phyloP scores from a whole-genome alignment of 768 basidiomycete species.

The Collybia mongolica region DNA sequence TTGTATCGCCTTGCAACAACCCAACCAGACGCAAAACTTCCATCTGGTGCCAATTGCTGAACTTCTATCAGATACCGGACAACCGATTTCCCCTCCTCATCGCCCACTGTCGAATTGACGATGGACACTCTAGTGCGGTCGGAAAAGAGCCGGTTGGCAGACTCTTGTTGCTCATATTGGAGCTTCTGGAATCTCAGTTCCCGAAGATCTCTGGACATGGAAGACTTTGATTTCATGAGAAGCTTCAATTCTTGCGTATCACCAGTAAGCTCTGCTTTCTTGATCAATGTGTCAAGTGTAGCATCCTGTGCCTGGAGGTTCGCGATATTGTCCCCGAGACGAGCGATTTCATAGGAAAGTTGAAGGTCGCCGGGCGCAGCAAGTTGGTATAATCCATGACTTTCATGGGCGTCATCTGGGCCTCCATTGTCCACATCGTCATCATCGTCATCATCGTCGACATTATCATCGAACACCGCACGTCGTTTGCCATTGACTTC shows the following conservation, averaged over 20 bases:
- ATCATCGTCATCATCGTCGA: conserved; percentile 44
- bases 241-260: conserved; percentile 84
- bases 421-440: conserved; percentile 41
- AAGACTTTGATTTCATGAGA: conserved; percentile 76
- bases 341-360: conserved; percentile 80
- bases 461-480: conserved; percentile 31
- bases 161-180: conserved; percentile 93
- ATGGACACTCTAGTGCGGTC: conserved; percentile 85
- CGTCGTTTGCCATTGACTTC: conserved; percentile 21
- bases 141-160: conserved; percentile 83
- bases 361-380: conserved; percentile 90
- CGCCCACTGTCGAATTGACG: conserved; percentile 76
- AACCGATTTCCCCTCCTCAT: conserved; percentile 86
- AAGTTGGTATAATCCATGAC: conserved; percentile 60
- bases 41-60: conserved; percentile 81
- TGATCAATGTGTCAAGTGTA: conserved; percentile 85
- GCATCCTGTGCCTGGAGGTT: conserved; percentile 79
- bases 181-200: conserved; percentile 86
- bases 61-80: conserved; percentile 92
- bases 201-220: conserved; percentile 79
- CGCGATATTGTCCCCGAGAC: conserved; percentile 72
- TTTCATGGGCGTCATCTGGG: conserved; percentile 38
- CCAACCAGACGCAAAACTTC: conserved; percentile 84
- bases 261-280: conserved; percentile 93
- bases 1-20: conserved; percentile 92